Evolutionary conservation across 73 alveolate species (phyloP).

Genomic region (Tetrahymena thermophila): DNA sequence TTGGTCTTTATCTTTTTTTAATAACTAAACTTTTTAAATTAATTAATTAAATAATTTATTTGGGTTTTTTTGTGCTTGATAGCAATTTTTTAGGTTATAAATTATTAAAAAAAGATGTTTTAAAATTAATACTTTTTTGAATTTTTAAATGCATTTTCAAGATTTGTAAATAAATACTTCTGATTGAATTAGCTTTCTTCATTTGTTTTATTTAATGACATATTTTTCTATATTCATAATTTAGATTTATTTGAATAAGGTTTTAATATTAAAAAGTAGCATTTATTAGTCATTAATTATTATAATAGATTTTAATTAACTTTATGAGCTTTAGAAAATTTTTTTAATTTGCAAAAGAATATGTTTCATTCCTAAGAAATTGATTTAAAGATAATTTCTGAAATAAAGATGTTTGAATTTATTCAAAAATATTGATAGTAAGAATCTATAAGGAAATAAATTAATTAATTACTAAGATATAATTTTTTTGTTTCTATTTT

Average conservation of each 20-base stretch:
- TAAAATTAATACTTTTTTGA: neutral
- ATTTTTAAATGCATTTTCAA: neutral
- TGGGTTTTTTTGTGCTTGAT: neutral
- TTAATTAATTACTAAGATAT: neutral
- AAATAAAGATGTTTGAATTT: neutral
- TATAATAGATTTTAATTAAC: too few species aligned
- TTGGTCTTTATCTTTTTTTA: neutral
- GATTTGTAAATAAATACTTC: neutral
- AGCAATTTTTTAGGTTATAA: neutral
- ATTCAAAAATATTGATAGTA: neutral
- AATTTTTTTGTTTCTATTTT: neutral
- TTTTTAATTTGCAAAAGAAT: too few species aligned
- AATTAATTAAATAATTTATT: neutral
- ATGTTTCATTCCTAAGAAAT: too few species aligned
- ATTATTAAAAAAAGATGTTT: neutral
- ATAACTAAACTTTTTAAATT: neutral
- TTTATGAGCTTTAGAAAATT: too few species aligned
- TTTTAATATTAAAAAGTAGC: too few species aligned
- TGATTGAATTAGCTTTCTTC: neutral
- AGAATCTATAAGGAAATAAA: neutral
- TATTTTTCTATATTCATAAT: too few species aligned
- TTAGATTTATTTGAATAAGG: too few species aligned
- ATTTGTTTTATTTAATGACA: neutral
- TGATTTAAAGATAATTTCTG: neutral
- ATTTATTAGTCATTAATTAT: too few species aligned